These are phyloP conservation scores for Cyberlindnera suaveolens DNA, from an alignment of 805 yeast species.

Conservation along the genomic window DNA sequence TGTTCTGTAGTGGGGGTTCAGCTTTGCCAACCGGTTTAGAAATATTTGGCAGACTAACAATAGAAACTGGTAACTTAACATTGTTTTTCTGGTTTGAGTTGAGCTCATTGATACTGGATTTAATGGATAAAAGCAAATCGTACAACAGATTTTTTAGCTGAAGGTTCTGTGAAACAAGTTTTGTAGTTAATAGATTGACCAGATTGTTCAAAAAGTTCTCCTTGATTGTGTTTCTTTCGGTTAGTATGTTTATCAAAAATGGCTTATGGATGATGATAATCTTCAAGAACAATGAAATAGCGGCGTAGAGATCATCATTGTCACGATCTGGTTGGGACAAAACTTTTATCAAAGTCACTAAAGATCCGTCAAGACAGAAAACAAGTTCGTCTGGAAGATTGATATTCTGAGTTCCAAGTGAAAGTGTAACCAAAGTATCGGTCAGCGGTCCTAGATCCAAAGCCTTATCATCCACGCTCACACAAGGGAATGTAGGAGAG, in stretches of 20 bases:
- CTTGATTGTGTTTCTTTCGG: constrained; percentile 35
- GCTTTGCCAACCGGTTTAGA: constrained; percentile 7
- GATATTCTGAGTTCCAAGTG: constrained; percentile 11
- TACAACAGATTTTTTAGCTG: constrained; percentile 51
- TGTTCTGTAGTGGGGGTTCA: neutral
- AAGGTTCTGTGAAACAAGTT: constrained; percentile 37
- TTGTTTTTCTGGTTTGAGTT: constrained; percentile 22
- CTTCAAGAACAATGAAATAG: constrained; percentile 44
- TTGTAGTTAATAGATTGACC: constrained; percentile 38
- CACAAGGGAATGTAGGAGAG: constrained; percentile 33
- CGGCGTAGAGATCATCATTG: constrained; percentile 11
- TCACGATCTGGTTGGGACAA: constrained; percentile 16
- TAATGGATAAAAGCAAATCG: constrained; percentile 52
- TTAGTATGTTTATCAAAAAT: constrained; percentile 40
- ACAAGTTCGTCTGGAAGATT: constrained; percentile 30
- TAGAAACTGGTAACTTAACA: constrained; percentile 23
- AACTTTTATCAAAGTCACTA: constrained; percentile 30
- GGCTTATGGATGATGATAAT: constrained; percentile 54
- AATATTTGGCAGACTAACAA: constrained; percentile 19
- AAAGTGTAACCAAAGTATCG: constrained; percentile 14
- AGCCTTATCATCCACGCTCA: constrained; percentile 7
- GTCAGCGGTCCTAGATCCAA: constrained; percentile 13
- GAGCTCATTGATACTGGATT: constrained; percentile 27
- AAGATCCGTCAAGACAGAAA: constrained; percentile 33
- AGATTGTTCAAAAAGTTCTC: constrained; percentile 43